These are phyloP conservation scores for Dalbergia oliveri DNA, from an alignment of 306 rosid species.

Conservation along the genomic window DNA sequence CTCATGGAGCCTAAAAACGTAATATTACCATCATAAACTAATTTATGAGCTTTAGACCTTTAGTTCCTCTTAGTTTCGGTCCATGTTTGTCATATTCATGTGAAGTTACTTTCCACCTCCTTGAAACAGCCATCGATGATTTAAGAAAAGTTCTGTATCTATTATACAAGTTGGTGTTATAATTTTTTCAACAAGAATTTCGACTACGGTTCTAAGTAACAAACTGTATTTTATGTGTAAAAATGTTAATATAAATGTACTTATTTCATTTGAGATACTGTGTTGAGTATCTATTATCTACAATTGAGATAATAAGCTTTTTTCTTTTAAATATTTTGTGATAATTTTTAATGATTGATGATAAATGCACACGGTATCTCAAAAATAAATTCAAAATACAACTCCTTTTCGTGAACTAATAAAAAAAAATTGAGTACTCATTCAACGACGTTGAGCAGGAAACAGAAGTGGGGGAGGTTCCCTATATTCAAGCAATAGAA, in stretches of 20 bases:
- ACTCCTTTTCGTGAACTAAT: no score
- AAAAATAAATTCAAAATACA: no score
- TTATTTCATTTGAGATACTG: no score
- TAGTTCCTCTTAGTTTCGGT: not conserved
- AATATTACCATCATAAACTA: constrained; percentile 17
- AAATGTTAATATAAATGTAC: no score
- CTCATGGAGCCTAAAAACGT: constrained; percentile 21
- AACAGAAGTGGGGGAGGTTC: constrained; percentile 9
- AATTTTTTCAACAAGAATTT: not conserved
- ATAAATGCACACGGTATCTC: no score
- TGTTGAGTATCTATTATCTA: no score
- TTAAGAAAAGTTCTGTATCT: not conserved
- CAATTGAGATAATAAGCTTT: no score
- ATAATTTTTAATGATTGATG: no score
- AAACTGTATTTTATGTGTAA: no score
- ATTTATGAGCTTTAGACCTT: not conserved
- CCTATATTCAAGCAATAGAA: constrained; percentile 30
- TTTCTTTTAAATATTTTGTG: no score
- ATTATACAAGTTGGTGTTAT: not conserved
- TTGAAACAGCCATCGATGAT: not conserved
- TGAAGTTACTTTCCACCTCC: not conserved
- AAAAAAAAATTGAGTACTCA: not conserved
- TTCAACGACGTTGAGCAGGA: not conserved
- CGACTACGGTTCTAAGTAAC: not conserved
- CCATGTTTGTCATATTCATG: not conserved